Evolutionary conservation across 768 basidiomycete genomes (phyloP), one percentile per base, ranked within the genome.

Genomic region (Gymnopilus junonius): DNA sequence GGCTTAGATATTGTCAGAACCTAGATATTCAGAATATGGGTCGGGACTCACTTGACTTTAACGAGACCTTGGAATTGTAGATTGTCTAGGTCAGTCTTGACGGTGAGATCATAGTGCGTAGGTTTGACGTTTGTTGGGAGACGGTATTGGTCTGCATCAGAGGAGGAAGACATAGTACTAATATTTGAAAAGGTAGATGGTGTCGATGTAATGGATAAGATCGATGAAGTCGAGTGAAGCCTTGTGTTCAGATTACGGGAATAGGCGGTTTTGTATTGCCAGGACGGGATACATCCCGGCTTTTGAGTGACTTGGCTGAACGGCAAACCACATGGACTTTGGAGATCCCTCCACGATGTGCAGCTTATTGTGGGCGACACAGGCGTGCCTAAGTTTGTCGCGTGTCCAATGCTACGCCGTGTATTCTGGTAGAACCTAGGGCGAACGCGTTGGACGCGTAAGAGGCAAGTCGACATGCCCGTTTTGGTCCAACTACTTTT

Each of bases 41-140:
- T 39, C 29, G 32, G 40, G 35, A 23, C 86, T 57, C 63, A 87
- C 93, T 85, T 80, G 70, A 92, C 86, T 66, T 86, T 87, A 53
- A 90, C 92, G 39, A 88, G 81, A 43, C 97, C 97, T 43, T 86
- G 80, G 74, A 95, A 99, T 10, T 78, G 83, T 63, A 87, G 82
- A n/a, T 82, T 82, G 59, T 90, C 83, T 56, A 98, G 85, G 77
- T 98, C 93, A 3, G 94, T 95, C 70, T 85, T 87, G 72, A 95
- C 77, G 48, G 86, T 87, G 54, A 95, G 71, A 67, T 92, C 89
- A 75, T 95, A 96, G 73, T 95, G 92, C 7, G 75, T 82, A 12
- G 93, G 89, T 68, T 82, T 86, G 58, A 91, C 84, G 65, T 87
- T 77, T 1, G 81, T 80, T 20, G 91, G 91, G 57, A 94, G 84